These are phyloP conservation scores for Kondoa subrosea DNA, from an alignment of 768 basidiomycete species.

Conservation along the genomic window DNA sequence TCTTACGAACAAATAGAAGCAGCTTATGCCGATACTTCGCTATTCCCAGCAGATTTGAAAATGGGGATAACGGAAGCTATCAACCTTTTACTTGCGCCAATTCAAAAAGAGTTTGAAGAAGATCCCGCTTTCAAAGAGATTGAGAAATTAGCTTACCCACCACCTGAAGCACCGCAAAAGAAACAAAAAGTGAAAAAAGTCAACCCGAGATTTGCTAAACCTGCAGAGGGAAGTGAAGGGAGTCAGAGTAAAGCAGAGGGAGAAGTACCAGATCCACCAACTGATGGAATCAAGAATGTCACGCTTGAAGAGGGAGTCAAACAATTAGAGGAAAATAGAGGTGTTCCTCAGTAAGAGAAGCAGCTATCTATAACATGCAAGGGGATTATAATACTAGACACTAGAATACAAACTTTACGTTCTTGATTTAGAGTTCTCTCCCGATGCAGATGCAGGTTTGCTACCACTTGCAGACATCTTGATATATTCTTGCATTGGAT, in stretches of 20 bases:
- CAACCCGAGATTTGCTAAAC: slow-evolving; percentile 13
- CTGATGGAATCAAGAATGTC: neutral
- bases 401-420: neutral
- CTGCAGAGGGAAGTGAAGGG: neutral
- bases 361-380: neutral
- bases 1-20: slow-evolving; percentile 49
- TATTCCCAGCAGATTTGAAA: slow-evolving; percentile 89
- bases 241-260: too few species aligned
- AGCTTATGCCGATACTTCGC: slow-evolving; percentile 54
- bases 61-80: slow-evolving; percentile 55
- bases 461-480: slow-evolving; percentile 43
- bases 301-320: slow-evolving; percentile 8
- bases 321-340: slow-evolving; percentile 8
- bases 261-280: slow-evolving; percentile 8
- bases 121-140: slow-evolving; percentile 64
- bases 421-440: neutral
- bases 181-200: slow-evolving; percentile 18
- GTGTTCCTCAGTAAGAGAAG: too few species aligned
- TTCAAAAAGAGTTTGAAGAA: slow-evolving; percentile 57
- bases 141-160: slow-evolving; percentile 65
- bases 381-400: neutral
- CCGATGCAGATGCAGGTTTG: neutral
- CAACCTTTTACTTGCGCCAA: slow-evolving; percentile 56
- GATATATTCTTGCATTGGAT: slow-evolving; percentile 57
- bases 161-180: slow-evolving; percentile 15